phyloP scores from a whole-genome alignment of 2,329 filamentous ascomycete genomes.

The Chlorencoelia australis region DNA sequence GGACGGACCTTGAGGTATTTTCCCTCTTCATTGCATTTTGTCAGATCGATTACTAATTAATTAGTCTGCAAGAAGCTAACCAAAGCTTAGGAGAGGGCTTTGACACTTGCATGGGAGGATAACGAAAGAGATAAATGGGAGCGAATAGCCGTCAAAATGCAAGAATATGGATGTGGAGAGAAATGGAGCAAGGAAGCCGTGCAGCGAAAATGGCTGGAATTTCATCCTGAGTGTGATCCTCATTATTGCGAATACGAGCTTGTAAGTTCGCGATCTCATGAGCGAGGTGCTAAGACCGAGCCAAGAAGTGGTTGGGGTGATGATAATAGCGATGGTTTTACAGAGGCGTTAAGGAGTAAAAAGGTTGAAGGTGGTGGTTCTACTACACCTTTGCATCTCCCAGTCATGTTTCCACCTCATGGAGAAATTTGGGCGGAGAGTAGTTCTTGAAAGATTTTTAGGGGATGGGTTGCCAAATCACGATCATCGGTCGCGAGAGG shows the following conservation, averaged over 20 bases:
- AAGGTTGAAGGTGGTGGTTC: too few relatives aligned
- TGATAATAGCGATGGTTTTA: too few relatives aligned
- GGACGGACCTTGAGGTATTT: conserved; percentile 16
- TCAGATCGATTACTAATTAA: conserved; percentile 7
- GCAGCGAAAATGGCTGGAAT: conserved; percentile 27
- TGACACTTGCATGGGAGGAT: conserved; percentile 25
- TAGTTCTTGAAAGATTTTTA: too few relatives aligned
- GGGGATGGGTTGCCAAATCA: too few relatives aligned
- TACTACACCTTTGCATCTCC: too few relatives aligned
- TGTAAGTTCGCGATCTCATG: not conserved
- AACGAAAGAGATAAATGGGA: conserved; percentile 27
- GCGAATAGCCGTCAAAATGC: conserved; percentile 25
- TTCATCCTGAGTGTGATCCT: conserved; percentile 11
- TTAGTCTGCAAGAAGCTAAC: conserved; percentile 4
- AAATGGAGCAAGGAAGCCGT: conserved; percentile 27
- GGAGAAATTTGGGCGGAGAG: too few relatives aligned
- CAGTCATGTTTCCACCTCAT: too few relatives aligned
- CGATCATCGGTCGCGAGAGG: too few relatives aligned
- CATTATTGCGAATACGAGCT: not conserved
- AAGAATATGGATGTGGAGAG: conserved; percentile 25
- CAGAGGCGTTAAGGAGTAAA: too few relatives aligned
- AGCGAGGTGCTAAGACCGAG: conserved; percentile 1
- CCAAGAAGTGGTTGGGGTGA: conserved; percentile 1
- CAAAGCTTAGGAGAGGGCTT: conserved; percentile 21
- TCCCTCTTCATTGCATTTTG: conserved; percentile 6